Evolutionary conservation across 192 early-diverging fungal species (phyloP), one percentile per base, ranked within the genome.

Genomic region (Podila verticillata): DNA sequence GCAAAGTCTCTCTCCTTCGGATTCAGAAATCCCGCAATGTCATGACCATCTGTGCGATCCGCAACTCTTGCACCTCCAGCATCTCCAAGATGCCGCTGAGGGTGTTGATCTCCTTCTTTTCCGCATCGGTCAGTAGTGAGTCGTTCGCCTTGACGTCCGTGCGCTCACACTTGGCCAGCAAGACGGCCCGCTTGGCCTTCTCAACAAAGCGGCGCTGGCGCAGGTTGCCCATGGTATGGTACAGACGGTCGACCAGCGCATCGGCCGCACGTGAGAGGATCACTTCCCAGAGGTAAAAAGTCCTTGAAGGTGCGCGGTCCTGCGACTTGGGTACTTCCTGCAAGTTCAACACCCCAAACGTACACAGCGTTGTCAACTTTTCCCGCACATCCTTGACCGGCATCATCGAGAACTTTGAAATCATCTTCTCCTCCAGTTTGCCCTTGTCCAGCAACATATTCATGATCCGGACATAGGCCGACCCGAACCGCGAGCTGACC

Each of bases 281-380:
- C 30, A 92, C 84, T 49, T 89, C 88, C 88, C 91, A 93, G 35
- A 95, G 84, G 57, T 91, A 93, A 69, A 89, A 90, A 35, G 90
- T 93, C 74, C 91, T 87, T 66, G 91, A 90, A 9, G 93, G 93
- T 10, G 91, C 86, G 68, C 92, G 89, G 65, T 95, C 93, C 2
- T 89, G 86, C 0, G 91, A 84, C 61, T 89, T 88, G 36, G 93
- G 91, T 47, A 95, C 89, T 74, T 95, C 93, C 48, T 90, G 82
- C 22, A 87, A 75, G 62, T 85, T 83, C 35, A 54, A 44, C 61
- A 75, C 67, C 47, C 65, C 61, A 36, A 75, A 85, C 39, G 74
- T 86, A 48, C 48, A 64, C 36, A 75, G 54, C 24, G 88, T 83
- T 17, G 88, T 87, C 58, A 94, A 66, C 26, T 87, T 87, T 74